These are phyloP conservation scores for Hysterangium stoloniferum DNA, from an alignment of 768 basidiomycete genomes.

Conservation along the genomic window DNA sequence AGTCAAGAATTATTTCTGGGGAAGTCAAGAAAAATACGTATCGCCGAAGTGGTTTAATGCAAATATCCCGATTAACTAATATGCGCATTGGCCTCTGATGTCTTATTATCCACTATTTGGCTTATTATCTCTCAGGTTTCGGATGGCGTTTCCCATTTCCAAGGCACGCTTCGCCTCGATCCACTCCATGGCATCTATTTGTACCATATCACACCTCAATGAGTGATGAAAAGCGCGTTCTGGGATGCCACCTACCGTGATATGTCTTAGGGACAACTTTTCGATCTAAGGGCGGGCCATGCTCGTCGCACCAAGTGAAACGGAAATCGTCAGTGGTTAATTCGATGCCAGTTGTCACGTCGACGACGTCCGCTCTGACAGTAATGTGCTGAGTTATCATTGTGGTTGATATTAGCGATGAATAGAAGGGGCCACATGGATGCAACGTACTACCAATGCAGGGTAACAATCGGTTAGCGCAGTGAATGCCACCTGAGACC, in stretches of 20 bases:
- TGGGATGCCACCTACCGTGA: conserved; percentile 38
- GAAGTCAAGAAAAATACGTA: background rate
- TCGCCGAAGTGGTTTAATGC: too few species aligned
- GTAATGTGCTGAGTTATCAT: conserved; percentile 48
- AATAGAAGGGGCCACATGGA: background rate
- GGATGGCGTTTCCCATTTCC: conserved; percentile 61
- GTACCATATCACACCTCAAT: conserved; percentile 13
- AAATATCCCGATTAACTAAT: background rate
- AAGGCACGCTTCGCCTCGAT: conserved; percentile 70
- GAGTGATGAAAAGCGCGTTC: conserved; percentile 18
- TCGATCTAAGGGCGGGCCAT: conserved; percentile 29
- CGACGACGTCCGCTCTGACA: conserved; percentile 65
- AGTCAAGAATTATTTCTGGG: background rate
- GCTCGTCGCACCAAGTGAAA: conserved; percentile 54
- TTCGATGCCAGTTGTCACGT: conserved; percentile 55
- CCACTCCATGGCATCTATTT: conserved; percentile 76
- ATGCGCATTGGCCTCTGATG: background rate
- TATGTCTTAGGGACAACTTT: conserved; percentile 65
- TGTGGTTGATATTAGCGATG: background rate
- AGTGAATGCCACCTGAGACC: conserved; percentile 61
- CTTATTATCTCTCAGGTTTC: conserved; percentile 22
- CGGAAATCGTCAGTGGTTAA: conserved; percentile 69
- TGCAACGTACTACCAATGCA: conserved; percentile 48
- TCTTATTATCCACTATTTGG: background rate
- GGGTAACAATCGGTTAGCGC: conserved; percentile 39